phyloP scores from a whole-genome alignment of 2,329 filamentous ascomycete species.

The Chaetoscypha palmicola region DNA sequence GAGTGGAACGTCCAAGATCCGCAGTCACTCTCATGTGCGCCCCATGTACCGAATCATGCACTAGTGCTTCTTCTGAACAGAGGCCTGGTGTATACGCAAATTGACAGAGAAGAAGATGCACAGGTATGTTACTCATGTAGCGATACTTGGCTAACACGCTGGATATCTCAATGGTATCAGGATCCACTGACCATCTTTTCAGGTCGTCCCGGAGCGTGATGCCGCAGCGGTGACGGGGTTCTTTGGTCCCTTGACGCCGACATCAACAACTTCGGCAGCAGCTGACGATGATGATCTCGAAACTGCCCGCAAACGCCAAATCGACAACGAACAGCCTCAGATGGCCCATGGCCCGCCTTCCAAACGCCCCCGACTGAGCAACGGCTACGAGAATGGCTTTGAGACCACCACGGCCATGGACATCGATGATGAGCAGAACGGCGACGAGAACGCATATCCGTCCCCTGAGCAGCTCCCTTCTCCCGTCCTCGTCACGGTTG shows the following conservation, averaged over 20 bases:
- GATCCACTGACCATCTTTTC: too few species aligned
- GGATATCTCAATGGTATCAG: too few species aligned
- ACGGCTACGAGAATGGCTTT: constrained; percentile 53
- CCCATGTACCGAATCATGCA: constrained; percentile 57
- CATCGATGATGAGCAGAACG: constrained; percentile 50
- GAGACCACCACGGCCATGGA: constrained; percentile 39
- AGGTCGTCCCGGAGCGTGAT: constrained; percentile 12
- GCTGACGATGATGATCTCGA: constrained; percentile 26
- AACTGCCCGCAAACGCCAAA: constrained; percentile 28
- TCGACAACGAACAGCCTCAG: constrained; percentile 30
- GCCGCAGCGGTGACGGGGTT: constrained; percentile 23
- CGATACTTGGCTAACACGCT: too few species aligned
- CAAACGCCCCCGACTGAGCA: constrained; percentile 54
- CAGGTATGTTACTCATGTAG: constrained; percentile 21
- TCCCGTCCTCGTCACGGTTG: constrained; percentile 49
- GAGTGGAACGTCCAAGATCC: constrained; percentile 59
- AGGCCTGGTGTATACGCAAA: constrained; percentile 53
- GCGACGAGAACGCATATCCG: constrained; percentile 55
- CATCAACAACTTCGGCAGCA: constrained; percentile 17
- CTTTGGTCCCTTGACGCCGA: constrained; percentile 29
- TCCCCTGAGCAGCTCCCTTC: constrained; percentile 49
- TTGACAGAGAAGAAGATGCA: constrained; percentile 47
- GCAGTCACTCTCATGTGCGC: constrained; percentile 56
- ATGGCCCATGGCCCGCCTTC: constrained; percentile 49
- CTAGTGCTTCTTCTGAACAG: constrained; percentile 57